These are phyloP conservation scores for Knufia petricola DNA, from an alignment of 2,329 filamentous ascomycete genomes.

Conservation along the genomic window DNA sequence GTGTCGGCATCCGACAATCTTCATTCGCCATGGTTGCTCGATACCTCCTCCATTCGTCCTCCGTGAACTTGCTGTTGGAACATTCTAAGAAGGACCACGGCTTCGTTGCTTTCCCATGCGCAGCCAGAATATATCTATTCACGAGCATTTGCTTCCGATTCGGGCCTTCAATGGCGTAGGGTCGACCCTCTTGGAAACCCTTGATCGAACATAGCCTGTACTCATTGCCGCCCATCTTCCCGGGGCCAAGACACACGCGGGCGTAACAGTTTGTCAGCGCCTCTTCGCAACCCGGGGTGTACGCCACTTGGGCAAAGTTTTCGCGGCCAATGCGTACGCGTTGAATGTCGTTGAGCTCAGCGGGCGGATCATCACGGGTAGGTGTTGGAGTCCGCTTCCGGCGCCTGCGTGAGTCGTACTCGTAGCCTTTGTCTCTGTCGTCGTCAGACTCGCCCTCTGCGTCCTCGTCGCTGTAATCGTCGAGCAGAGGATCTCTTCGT, in stretches of 20 bases:
- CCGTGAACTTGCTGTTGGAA: conserved; percentile 76
- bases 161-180: conserved; percentile 68
- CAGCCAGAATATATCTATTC: conserved; percentile 71
- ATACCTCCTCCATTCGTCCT: conserved; percentile 75
- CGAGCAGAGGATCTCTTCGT: conserved; percentile 51
- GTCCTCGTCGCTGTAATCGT: conserved; percentile 51
- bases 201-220: conserved; percentile 89
- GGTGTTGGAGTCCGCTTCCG: conserved; percentile 41
- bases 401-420: conserved; percentile 55
- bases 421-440: conserved; percentile 69
- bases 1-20: conserved; percentile 63
- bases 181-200: conserved; percentile 70
- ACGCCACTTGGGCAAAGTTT: conserved; percentile 84
- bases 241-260: conserved; percentile 71
- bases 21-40: conserved; percentile 65
- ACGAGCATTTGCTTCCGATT: conserved; percentile 72
- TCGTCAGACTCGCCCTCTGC: conserved; percentile 53
- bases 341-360: conserved; percentile 72
- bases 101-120: conserved; percentile 72
- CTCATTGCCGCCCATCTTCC: conserved; percentile 62
- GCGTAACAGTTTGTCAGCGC: conserved; percentile 75
- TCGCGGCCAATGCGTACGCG: conserved; percentile 72
- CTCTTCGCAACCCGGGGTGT: conserved; percentile 80
- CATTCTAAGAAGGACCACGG: conserved; percentile 86
- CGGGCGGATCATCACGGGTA: conserved; percentile 57